A percentile compares a stretch with the other conserved stretches of the same genome.
Evolutionary conservation across 495 filamentous ascomycete species (phyloP).

Genomic region (Xylaria grammica): DNA sequence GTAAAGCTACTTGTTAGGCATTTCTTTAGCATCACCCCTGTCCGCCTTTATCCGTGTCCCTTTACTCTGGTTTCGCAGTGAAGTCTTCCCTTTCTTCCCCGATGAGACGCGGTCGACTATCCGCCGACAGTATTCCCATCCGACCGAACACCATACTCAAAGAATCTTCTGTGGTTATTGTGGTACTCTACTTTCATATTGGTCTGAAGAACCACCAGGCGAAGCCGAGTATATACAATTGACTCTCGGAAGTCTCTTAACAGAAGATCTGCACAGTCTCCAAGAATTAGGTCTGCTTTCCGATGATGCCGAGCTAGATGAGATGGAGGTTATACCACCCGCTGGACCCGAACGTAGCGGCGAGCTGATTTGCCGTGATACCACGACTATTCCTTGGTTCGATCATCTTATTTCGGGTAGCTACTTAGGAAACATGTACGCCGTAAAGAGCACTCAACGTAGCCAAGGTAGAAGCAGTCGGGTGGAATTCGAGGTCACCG

Average conservation of each 20-base stretch:
- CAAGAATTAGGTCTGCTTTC: slow-evolving; percentile 72
- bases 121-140: slow-evolving; percentile 70
- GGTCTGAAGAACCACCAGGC: slow-evolving; percentile 70
- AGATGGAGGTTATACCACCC: slow-evolving; percentile 33
- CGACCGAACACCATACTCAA: slow-evolving; percentile 60
- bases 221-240: slow-evolving; percentile 78
- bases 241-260: slow-evolving; percentile 71
- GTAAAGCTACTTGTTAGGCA: slow-evolving; percentile 52
- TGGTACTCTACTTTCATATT: slow-evolving; percentile 79
- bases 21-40: slow-evolving; percentile 69
- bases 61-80: slow-evolving; percentile 72
- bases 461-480: slow-evolving; percentile 62
- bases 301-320: slow-evolving; percentile 46
- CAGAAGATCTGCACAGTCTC: slow-evolving; percentile 68
- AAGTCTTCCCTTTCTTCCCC: slow-evolving; percentile 71
- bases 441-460: slow-evolving; percentile 59
- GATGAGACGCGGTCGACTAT: slow-evolving; percentile 79
- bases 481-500: slow-evolving; percentile 84
- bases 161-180: slow-evolving; percentile 91
- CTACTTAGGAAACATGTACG: slow-evolving; percentile 67
- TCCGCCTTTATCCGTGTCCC: slow-evolving; percentile 82
- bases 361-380: slow-evolving; percentile 43
- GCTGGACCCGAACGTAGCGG: slow-evolving; percentile 28
- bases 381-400: slow-evolving; percentile 76
- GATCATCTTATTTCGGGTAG: slow-evolving; percentile 80